phyloP scores from a whole-genome alignment of 371 early-diverging fungal genomes.

The Syncephalastrum monosporum region DNA sequence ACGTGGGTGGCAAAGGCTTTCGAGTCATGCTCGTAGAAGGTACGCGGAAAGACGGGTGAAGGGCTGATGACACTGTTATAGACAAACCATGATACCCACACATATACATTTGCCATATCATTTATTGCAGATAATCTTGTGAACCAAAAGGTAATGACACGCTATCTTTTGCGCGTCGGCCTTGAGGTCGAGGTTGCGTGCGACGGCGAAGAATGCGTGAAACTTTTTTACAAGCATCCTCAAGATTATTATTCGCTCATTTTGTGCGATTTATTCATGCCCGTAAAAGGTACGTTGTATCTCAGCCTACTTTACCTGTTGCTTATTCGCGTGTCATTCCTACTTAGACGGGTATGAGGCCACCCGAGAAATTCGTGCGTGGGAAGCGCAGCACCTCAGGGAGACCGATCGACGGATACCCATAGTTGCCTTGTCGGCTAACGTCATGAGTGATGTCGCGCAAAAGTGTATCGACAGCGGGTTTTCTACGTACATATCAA shows the following conservation, averaged over 20 bases:
- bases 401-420: slow-evolving; percentile 43
- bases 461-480: slow-evolving; percentile 53
- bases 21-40: slow-evolving; percentile 55
- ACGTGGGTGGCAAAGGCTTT: slow-evolving; percentile 53
- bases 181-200: slow-evolving; percentile 51
- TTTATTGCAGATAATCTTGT: slow-evolving; percentile 51
- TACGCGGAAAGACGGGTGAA: slow-evolving; percentile 10
- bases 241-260: slow-evolving; percentile 50
- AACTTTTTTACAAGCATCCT: slow-evolving; percentile 43
- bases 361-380: slow-evolving; percentile 56
- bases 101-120: slow-evolving; percentile 1
- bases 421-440: slow-evolving; percentile 66
- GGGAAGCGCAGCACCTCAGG: slow-evolving; percentile 45
- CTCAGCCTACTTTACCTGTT: background rate
- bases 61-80: background rate
- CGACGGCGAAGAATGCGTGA: slow-evolving; percentile 58
- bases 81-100: background rate
- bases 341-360: slow-evolving; percentile 61
- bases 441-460: slow-evolving; percentile 65
- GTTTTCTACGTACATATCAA: slow-evolving; percentile 62
- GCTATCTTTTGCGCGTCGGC: slow-evolving; percentile 53
- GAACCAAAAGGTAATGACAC: slow-evolving; percentile 60
- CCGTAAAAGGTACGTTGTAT: slow-evolving; percentile 51
- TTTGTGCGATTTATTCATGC: slow-evolving; percentile 66
- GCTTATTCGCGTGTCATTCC: background rate